Evolutionary conservation across 768 basidiomycete species (phyloP).

Genomic region (Chalciporus chontae): DNA sequence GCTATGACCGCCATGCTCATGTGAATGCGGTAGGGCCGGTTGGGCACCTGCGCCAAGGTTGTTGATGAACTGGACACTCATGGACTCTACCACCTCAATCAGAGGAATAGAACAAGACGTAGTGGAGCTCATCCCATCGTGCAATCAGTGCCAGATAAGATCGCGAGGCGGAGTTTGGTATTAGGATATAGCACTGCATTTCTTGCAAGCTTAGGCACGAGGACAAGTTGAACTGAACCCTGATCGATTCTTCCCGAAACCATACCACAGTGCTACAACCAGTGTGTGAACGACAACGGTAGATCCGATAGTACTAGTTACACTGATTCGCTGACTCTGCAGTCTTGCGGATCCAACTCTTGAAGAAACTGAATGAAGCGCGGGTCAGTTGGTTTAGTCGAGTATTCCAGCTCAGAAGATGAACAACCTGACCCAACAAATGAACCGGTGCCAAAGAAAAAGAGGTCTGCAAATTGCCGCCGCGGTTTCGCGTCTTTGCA

Average conservation of each 20-base stretch:
- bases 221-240: not conserved
- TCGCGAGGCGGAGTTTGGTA: not conserved
- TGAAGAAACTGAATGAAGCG: slow-evolving; percentile 22
- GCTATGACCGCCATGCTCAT: slow-evolving; percentile 44
- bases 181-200: too few species aligned
- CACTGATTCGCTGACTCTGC: too few species aligned
- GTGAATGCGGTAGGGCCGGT: slow-evolving; percentile 43
- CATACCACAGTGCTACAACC: too few species aligned
- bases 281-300: too few species aligned
- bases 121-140: not conserved
- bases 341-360: not conserved
- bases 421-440: slow-evolving; percentile 13
- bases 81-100: not conserved
- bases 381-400: slow-evolving; percentile 35
- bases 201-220: too few species aligned
- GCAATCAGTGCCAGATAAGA: not conserved
- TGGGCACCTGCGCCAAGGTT: slow-evolving; percentile 44
- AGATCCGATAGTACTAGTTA: too few species aligned
- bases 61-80: slow-evolving; percentile 78
- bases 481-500: not conserved
- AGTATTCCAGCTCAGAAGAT: slow-evolving; percentile 51
- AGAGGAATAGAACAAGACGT: not conserved
- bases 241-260: not conserved
- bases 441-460: slow-evolving; percentile 32
- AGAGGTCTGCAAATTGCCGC: slow-evolving; percentile 34